Evolutionary conservation across 768 basidiomycete species (phyloP).

Genomic region (Psilocybe cubensis): DNA sequence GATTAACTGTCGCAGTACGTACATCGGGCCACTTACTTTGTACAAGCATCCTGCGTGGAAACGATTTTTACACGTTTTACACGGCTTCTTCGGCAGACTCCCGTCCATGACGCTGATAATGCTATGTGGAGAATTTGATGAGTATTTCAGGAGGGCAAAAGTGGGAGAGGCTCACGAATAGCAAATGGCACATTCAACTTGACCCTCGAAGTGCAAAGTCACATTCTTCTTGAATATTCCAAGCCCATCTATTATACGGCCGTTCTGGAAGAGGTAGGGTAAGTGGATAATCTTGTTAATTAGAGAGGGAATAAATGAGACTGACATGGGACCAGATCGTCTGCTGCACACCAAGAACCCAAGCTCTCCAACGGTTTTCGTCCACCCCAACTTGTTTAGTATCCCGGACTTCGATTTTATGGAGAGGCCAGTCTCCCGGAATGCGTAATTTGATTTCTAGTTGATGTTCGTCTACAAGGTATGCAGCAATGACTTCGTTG

Average conservation of each 20-base stretch:
- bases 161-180: constrained; percentile 67
- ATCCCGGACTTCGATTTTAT: constrained; percentile 86
- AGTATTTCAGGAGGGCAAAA: neutral
- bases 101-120: constrained; percentile 92
- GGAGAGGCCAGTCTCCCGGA: constrained; percentile 90
- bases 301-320: constrained; percentile 5
- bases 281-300: neutral
- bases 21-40: constrained; percentile 58
- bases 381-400: constrained; percentile 84
- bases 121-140: constrained; percentile 39
- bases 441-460: constrained; percentile 88
- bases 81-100: constrained; percentile 86
- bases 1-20: neutral
- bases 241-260: constrained; percentile 86
- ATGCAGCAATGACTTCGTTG: constrained; percentile 84
- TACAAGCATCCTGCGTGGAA: constrained; percentile 93
- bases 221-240: constrained; percentile 95
- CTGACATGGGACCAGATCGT: constrained; percentile 85
- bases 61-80: constrained; percentile 92
- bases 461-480: constrained; percentile 90
- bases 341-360: constrained; percentile 93
- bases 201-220: constrained; percentile 89
- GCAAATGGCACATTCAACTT: constrained; percentile 96
- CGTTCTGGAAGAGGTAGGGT: constrained; percentile 59
- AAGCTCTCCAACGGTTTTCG: constrained; percentile 90